Conservation (phyloP, 169 alveolate genomes). For the Cryptosporidium sp. region DNA sequence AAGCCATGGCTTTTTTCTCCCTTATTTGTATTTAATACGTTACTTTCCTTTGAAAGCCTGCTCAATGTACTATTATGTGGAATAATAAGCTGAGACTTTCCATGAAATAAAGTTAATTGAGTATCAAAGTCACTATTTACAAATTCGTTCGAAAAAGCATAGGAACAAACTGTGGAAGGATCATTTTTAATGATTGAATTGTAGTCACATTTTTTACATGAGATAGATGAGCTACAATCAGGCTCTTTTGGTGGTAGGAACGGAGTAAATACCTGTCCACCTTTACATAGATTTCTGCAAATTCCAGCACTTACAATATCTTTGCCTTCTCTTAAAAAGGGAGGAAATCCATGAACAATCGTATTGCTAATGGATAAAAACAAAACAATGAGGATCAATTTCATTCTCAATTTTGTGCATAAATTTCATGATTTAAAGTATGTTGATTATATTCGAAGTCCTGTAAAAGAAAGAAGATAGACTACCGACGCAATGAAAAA, state of each 20-base stretch:
- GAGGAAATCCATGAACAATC: background rate
- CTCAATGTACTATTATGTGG: slow-evolving; percentile 60
- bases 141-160: slow-evolving; percentile 45
- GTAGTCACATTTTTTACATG: slow-evolving; percentile 56
- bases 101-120: slow-evolving; percentile 47
- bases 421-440: slow-evolving; percentile 10
- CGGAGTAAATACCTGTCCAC: slow-evolving; percentile 41
- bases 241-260: slow-evolving; percentile 48
- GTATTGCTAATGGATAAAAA: background rate
- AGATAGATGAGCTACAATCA: slow-evolving; percentile 55
- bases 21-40: slow-evolving; percentile 17
- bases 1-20: slow-evolving; percentile 35
- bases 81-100: slow-evolving; percentile 46
- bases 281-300: slow-evolving; percentile 30
- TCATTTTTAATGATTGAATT: slow-evolving; percentile 1
- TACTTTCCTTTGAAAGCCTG: slow-evolving; percentile 19
- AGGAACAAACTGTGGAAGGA: slow-evolving; percentile 58
- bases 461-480: background rate
- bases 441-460: background rate
- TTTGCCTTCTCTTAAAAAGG: background rate
- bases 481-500: slow-evolving; percentile 13
- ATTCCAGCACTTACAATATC: slow-evolving; percentile 35
- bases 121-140: background rate
- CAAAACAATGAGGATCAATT: background rate
- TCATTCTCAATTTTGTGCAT: background rate